Base-by-base conservation (phyloP, 352 stramenopile genomes). In the Phytopythium mirpurense region DNA sequence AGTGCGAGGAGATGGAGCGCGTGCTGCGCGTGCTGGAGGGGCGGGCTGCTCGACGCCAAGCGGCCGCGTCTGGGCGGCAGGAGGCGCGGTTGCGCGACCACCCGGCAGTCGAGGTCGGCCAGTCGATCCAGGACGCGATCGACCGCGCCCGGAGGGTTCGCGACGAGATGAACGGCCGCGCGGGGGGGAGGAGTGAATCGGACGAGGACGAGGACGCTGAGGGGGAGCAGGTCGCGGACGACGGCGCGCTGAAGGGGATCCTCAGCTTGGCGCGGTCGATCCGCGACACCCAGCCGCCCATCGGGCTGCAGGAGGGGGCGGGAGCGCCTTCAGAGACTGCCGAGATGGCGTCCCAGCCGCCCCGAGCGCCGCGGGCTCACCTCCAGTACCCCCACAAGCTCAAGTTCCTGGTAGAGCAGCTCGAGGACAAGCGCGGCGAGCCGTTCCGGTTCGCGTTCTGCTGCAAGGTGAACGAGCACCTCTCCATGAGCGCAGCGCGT, bases 371-470 rank as follows among this genome's bases (percentile, higher is more conserved):
- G 5, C 50, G 27, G 12, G 6, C 64, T 11, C 48, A 57, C 34
- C n/a, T 89, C 24, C 59, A 79, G 51, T 83, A 84, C 43, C 75
- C 69, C n/a, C 64, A 61, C 18, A 67, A 72, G 16, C 56, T 86
- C 44, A 81, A 78, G 45, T 41, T 53, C 21, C 29, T 83, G 51
- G 60, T 87, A 46, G 62, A 63, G 23, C 62, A 75, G 12, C 37
- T 83, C 2, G 47, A 64, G 11, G 71, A 79, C 10, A 41, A 70
- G 38, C 49, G 57, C 5, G 31, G 52, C 11, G 50, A 67, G n/a
- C 71, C 72, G 21, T 76, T 70, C 23, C 75, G 70, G 21, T 60
- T 59, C 38, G 51, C 41, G 10, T 89, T 87, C 51, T 82, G 69
- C 54, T 72, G 70, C 31, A 73, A 68, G 46, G 72, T 86, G 62